Base-by-base conservation (phyloP, 192 early-diverging fungal species). In the Podila epigama region DNA sequence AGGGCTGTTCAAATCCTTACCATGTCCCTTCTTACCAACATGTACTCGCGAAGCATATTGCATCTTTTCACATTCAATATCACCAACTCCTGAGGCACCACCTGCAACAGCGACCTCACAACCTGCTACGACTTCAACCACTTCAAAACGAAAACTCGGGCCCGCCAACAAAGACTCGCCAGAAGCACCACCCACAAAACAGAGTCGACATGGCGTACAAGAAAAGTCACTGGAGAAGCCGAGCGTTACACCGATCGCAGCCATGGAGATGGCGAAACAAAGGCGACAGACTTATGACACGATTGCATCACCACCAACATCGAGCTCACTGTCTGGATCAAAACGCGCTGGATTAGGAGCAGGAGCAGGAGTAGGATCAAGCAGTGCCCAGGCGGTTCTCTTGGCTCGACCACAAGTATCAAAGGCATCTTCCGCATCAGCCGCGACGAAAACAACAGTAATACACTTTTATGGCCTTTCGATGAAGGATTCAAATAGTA, bases 1-100 rank as follows among this genome's bases (percentile, higher is more conserved):
- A 11, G 79, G 75, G 9, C 63, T 84, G 11, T 84, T 84, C 37
- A 35, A 50, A 4, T 31, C 63, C 8, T 32, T 79, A 28, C 70
- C 70, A 39, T 84, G 82, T 50, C 82, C 82, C 12, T 44, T 44
- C 34, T 57, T 67, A 31, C 82, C 82, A 25, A 22, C 34, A n/a
- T 84, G 82, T 28, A 55, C 56, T 15, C 70, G 82, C 27, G 58
- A 62, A 22, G 42, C 67, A 59, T 77, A 52, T 25, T 84, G 82
- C 40, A 60, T 81, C 37, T 84, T 66, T 48, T 81, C 79, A 2
- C 82, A 84, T 58, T 51, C 48, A 2, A 18, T 36, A 15, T 27
- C 61, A 37, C 20, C 4, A 22, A 39, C 53, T 66, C 22, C 34
- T 42, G 36, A 7, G 16, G 15, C 37, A 25, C n/a, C 41, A 8